phyloP scores from a whole-genome alignment of 2,329 filamentous ascomycete species.

The Colletotrichum spinosum region DNA sequence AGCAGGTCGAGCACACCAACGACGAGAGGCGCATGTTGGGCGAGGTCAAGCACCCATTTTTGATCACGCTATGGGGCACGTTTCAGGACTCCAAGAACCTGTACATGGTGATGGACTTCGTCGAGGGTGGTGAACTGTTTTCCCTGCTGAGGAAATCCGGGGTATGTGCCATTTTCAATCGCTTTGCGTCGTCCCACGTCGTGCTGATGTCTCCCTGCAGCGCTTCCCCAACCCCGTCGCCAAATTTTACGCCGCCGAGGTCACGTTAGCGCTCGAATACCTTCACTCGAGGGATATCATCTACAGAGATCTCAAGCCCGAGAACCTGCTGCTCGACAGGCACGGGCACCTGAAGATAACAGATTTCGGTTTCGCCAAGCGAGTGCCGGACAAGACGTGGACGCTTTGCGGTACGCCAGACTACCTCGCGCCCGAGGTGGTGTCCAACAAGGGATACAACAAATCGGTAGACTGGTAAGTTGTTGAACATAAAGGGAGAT shows the following conservation, averaged over 20 bases:
- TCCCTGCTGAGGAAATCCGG: constrained; percentile 95
- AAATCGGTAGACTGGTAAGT: constrained; percentile 98
- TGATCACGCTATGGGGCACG: constrained; percentile 98
- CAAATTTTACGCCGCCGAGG: constrained; percentile 98
- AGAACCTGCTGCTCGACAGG: constrained; percentile 90
- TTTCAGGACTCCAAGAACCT: constrained; percentile 96
- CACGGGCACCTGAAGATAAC: constrained; percentile 97
- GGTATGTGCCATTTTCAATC: constrained; percentile 57
- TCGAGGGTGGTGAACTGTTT: constrained; percentile 97
- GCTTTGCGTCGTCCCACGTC: neutral
- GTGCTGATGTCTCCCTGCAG: constrained; percentile 60
- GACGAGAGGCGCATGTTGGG: constrained; percentile 96
- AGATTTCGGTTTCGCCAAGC: constrained; percentile 98
- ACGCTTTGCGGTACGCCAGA: constrained; percentile 97
- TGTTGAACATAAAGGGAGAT: constrained; percentile 8
- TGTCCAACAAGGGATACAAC: constrained; percentile 99
- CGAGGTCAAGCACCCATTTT: constrained; percentile 96
- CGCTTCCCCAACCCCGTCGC: constrained; percentile 98
- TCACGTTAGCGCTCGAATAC: constrained; percentile 95
- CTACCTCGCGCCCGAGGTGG: constrained; percentile 96
- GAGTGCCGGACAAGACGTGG: constrained; percentile 99
- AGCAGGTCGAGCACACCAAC: constrained; percentile 99
- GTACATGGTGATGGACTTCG: constrained; percentile 99
- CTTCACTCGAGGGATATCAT: constrained; percentile 96
- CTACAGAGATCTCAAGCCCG: constrained; percentile 96